These are phyloP conservation scores for Yarrowia yakushimensis DNA, from an alignment of 805 yeast species.

Conservation along the genomic window DNA sequence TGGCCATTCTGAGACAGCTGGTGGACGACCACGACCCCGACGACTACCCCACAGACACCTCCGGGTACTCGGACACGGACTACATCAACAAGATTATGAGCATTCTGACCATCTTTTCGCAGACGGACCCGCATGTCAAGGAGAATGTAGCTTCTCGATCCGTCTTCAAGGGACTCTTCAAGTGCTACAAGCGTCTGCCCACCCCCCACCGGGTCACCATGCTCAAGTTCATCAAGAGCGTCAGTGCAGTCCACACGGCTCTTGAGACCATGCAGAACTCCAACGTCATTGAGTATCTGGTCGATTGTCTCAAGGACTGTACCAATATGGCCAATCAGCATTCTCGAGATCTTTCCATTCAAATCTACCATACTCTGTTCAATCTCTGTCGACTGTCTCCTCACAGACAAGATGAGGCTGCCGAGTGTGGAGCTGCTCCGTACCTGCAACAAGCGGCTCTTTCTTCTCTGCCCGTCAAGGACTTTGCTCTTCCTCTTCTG, in stretches of 20 bases:
- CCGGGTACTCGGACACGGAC: constrained; percentile 27
- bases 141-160: constrained; percentile 30
- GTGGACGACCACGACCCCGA: constrained; percentile 23
- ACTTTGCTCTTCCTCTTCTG: constrained; percentile 51
- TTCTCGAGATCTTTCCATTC: constrained; percentile 44
- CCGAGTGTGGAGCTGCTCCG: constrained; percentile 48
- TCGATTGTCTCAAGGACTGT: constrained; percentile 35
- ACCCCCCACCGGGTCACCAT: constrained; percentile 41
- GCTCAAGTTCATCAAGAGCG: constrained; percentile 44
- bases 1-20: constrained; percentile 39
- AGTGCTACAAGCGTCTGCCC: constrained; percentile 31
- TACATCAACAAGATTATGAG: constrained; percentile 40
- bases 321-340: constrained; percentile 9
- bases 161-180: constrained; percentile 40
- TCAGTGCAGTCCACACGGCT: constrained; percentile 35
- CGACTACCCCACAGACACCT: constrained; percentile 27
- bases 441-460: constrained; percentile 42
- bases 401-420: constrained; percentile 46
- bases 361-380: constrained; percentile 49
- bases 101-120: constrained; percentile 45
- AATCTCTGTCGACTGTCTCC: constrained; percentile 51
- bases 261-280: constrained; percentile 35
- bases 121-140: constrained; percentile 47
- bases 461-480: constrained; percentile 46
- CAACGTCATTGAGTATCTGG: constrained; percentile 46